Evolutionary conservation across 805 yeast genomes (phyloP).

Genomic region (Sugiyamaella boreocaroliniensis): DNA sequence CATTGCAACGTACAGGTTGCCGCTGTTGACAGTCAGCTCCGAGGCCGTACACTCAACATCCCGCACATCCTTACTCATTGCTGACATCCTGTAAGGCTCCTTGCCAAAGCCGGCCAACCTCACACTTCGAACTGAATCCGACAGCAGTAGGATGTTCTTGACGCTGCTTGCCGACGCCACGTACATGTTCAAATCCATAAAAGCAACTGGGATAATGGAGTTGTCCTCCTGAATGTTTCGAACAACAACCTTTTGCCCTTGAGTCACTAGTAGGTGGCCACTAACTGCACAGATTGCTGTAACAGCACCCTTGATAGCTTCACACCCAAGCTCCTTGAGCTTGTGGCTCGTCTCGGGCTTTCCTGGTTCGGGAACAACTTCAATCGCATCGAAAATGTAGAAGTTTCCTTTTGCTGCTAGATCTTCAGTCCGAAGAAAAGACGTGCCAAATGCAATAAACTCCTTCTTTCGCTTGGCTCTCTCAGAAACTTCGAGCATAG

Average conservation of each 20-base stretch:
- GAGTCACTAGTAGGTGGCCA: slow-evolving; percentile 77
- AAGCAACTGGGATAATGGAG: slow-evolving; percentile 87
- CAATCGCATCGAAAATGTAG: slow-evolving; percentile 65
- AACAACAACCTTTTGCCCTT: slow-evolving; percentile 76
- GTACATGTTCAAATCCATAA: slow-evolving; percentile 76
- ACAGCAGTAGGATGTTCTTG: slow-evolving; percentile 73
- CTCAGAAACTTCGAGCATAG: slow-evolving; percentile 40
- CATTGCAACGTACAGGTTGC: slow-evolving; percentile 56
- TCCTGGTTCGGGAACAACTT: slow-evolving; percentile 83
- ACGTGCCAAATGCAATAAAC: slow-evolving; percentile 71
- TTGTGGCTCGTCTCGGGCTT: slow-evolving; percentile 77
- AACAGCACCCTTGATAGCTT: slow-evolving; percentile 77
- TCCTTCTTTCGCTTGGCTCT: slow-evolving; percentile 44
- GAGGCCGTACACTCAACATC: slow-evolving; percentile 57
- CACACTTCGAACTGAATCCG: slow-evolving; percentile 71
- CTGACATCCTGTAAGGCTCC: slow-evolving; percentile 83
- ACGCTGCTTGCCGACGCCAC: slow-evolving; percentile 74
- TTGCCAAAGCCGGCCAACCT: slow-evolving; percentile 88
- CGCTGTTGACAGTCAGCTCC: slow-evolving; percentile 71
- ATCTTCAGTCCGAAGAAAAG: slow-evolving; percentile 72
- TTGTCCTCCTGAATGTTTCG: slow-evolving; percentile 83
- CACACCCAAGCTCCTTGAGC: slow-evolving; percentile 64
- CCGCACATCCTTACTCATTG: slow-evolving; percentile 67
- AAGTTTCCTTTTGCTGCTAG: slow-evolving; percentile 72
- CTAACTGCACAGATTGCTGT: slow-evolving; percentile 69